Evolutionary conservation across 2,329 filamentous ascomycete species (phyloP).

Genomic region (Penicillium janthinellum): DNA sequence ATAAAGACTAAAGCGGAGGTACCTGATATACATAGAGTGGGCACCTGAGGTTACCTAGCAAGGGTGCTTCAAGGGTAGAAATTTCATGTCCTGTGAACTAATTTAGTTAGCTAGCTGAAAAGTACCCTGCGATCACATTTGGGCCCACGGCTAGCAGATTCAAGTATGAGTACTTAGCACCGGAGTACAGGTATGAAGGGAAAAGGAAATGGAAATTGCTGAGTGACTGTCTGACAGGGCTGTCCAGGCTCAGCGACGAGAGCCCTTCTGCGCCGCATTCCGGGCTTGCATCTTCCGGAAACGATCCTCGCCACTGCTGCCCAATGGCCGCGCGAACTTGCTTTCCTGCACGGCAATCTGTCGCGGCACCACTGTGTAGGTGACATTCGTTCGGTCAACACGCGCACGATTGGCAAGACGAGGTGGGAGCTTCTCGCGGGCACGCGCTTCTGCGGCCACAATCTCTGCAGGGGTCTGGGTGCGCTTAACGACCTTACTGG

Average conservation of each 20-base stretch:
- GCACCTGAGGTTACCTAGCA: too few relatives aligned
- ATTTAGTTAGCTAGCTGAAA: too few relatives aligned
- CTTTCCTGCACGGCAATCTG: slow-evolving; percentile 53
- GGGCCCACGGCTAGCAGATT: too few relatives aligned
- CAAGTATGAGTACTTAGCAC: too few relatives aligned
- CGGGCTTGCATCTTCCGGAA: slow-evolving; percentile 54
- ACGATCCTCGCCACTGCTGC: slow-evolving; percentile 51
- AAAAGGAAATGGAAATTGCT: too few relatives aligned
- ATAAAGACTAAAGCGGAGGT: too few relatives aligned
- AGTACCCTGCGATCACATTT: too few relatives aligned
- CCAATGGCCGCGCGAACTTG: slow-evolving; percentile 50
- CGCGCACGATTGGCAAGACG: slow-evolving; percentile 60
- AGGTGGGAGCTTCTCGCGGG: slow-evolving; percentile 55
- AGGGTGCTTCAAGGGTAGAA: too few relatives aligned
- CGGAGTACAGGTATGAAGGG: too few relatives aligned
- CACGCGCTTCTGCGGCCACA: slow-evolving; percentile 53
- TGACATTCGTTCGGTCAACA: slow-evolving; percentile 60
- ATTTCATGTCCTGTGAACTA: too few relatives aligned
- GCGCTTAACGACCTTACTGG: slow-evolving; percentile 42
- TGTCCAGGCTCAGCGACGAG: slow-evolving; percentile 32
- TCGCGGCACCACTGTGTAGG: slow-evolving; percentile 65
- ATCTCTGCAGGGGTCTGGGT: slow-evolving; percentile 38
- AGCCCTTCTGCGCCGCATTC: slow-evolving; percentile 45
- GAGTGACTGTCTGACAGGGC: too few relatives aligned
- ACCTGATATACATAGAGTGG: too few relatives aligned